phyloP scores from a whole-genome alignment of 2,329 filamentous ascomycete species.

The Aspergillus fumigatus region DNA sequence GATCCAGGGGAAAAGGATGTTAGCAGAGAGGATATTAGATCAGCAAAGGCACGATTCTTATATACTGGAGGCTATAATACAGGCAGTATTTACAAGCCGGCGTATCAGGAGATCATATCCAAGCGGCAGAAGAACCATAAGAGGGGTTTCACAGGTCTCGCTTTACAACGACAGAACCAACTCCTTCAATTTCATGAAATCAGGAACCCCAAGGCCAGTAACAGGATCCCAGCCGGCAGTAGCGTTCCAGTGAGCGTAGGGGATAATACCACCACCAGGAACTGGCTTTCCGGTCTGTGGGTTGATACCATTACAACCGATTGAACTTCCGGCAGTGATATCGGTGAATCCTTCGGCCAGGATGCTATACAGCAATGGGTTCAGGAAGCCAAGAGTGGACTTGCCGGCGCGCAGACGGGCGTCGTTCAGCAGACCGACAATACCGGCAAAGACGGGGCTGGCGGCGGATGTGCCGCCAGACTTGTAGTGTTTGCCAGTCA shows the following conservation, averaged over 20 bases:
- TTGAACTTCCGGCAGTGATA: conserved; percentile 29
- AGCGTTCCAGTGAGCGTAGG: conserved; percentile 27
- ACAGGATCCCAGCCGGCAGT: conserved; percentile 39
- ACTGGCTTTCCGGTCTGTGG: conserved; percentile 22
- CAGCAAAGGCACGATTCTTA: too few species aligned
- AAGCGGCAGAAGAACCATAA: too few species aligned
- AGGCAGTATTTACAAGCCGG: too few species aligned
- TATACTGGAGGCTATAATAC: too few species aligned
- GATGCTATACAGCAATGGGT: conserved; percentile 52
- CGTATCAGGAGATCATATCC: too few species aligned
- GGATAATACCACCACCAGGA: conserved; percentile 19
- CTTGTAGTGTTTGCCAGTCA: conserved; percentile 3
- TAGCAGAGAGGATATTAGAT: too few species aligned
- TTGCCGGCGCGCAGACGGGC: conserved; percentile 49
- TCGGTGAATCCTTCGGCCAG: conserved; percentile 49
- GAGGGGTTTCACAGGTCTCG: too few species aligned
- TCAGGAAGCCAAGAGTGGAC: conserved; percentile 50
- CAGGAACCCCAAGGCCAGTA: conserved; percentile 35
- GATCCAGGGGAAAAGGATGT: too few species aligned
- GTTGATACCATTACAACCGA: conserved; percentile 32
- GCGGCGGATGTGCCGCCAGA: conserved; percentile 36
- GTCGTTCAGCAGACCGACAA: conserved; percentile 58
- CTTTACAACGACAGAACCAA: conserved; percentile 9
- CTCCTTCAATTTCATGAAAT: conserved; percentile 19
- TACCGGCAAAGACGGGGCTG: conserved; percentile 53